phyloP scores from a whole-genome alignment of 2,329 filamentous ascomycete species.

The Paraphoma sp. region DNA sequence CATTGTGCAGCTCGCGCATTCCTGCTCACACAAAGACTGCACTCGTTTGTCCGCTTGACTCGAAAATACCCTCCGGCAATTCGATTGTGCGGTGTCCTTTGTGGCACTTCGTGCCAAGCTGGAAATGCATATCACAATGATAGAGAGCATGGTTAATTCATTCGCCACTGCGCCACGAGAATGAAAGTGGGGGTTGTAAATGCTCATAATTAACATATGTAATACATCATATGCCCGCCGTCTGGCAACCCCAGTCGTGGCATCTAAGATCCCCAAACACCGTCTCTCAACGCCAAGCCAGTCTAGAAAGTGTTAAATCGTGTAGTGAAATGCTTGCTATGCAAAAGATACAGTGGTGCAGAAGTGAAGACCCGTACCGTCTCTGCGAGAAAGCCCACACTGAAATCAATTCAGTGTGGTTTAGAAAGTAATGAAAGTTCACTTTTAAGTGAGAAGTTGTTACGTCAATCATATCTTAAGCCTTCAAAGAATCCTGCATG shows the following conservation, averaged over 20 bases:
- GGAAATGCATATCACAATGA: too few species aligned
- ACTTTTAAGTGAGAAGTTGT: constrained; percentile 7
- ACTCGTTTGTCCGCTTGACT: neutral
- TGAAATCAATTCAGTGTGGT: constrained; percentile 28
- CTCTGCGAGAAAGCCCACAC: constrained; percentile 10
- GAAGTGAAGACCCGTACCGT: constrained; percentile 20
- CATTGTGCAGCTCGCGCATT: neutral
- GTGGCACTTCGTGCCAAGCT: neutral
- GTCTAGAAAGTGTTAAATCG: constrained; percentile 30
- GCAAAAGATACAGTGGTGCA: constrained; percentile 26
- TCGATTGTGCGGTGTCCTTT: neutral
- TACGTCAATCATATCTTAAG: constrained; percentile 19
- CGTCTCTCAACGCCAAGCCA: constrained; percentile 24
- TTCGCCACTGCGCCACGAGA: neutral
- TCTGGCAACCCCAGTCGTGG: constrained; percentile 1
- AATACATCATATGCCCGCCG: neutral
- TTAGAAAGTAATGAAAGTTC: constrained; percentile 9
- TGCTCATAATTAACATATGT: constrained; percentile 1
- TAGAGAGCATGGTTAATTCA: neutral
- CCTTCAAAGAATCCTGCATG: constrained; percentile 81
- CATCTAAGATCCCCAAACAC: neutral
- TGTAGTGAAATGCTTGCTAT: constrained; percentile 18
- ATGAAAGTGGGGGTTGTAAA: neutral
- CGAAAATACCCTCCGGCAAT: neutral
- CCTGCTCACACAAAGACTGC: neutral